Evolutionary conservation across 129 eudicot genomes (phyloP), one percentile per base, ranked within the genome.

Genomic region (Pulicaria dysenterica): DNA sequence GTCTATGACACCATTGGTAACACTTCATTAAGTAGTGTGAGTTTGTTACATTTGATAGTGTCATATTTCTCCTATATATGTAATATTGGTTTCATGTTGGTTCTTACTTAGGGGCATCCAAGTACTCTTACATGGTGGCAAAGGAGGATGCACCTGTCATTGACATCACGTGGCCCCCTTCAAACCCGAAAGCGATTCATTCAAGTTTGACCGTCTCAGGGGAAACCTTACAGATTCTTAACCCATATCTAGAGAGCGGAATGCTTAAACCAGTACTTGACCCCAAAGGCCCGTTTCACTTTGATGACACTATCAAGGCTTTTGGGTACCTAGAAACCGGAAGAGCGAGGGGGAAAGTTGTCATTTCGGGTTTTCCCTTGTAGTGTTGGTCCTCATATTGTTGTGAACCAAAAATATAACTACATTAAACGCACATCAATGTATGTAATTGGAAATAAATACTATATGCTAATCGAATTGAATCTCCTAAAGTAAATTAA

Each of bases 101-200:
- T 55, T 8, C 14, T 10, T 74, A 60, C 64, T 5, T 67, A 84
- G 88, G 88, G 13, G 85, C 80, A 40, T 67, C 88, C 40, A 72
- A 63, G 44, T 67, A 80, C 60, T 80, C 88, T 0, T 72, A 13
- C 54, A 66, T 68, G 50, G 77, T 80, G 57, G 85, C 85, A 3
- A 80, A 84, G 74, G 83, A 80, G 7, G 37, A 51, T 6, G 85
- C 70, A 2, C 72, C 78, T 13, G 45, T 84, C 53, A 63, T 84
- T 11, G 88, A 84, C 81, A 80, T 84, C 78, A 80, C 85, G 15
- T 80, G 85, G 85, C 88, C 85, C 15, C 85, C 81, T 2, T 80
- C 85, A 31, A 84, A 84, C 57, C 75, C 88, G 3, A 84, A 74
- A 80, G 88, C 85, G 43, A 6, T 61, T 48, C 62, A 77, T 73